A percentile compares a stretch with the other conserved stretches of the same genome.
Evolutionary conservation across 495 filamentous ascomycete genomes (phyloP).

Genomic region (Hypoxylon rickii): DNA sequence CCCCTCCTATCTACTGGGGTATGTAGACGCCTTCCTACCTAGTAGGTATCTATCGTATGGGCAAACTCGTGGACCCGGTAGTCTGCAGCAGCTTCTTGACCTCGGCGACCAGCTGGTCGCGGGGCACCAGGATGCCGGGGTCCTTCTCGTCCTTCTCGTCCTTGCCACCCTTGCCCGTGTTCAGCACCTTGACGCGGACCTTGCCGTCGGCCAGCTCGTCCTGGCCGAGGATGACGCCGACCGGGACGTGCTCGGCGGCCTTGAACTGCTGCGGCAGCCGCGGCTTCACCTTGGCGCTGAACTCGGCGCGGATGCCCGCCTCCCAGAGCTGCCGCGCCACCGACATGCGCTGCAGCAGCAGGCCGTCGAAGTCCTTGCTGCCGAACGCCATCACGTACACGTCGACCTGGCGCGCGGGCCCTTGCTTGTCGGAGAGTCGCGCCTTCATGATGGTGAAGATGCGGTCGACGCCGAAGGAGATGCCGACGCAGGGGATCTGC

Average conservation of each 20-base stretch:
- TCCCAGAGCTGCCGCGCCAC: constrained; percentile 74
- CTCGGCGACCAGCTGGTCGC: constrained; percentile 63
- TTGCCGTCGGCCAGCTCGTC: constrained; percentile 79
- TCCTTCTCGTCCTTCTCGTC: constrained; percentile 73
- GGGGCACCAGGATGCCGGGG: constrained; percentile 59
- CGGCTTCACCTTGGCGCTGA: constrained; percentile 78
- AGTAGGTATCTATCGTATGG: constrained; percentile 25
- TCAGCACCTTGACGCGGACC: constrained; percentile 78
- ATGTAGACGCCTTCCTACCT: not conserved
- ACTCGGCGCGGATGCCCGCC: constrained; percentile 76
- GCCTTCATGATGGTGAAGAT: constrained; percentile 81
- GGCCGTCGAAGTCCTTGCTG: constrained; percentile 74
- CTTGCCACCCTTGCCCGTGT: constrained; percentile 47
- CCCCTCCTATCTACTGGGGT: constrained; percentile 7
- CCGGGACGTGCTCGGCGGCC: constrained; percentile 73
- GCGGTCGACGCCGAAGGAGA: constrained; percentile 82
- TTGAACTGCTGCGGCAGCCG: constrained; percentile 81
- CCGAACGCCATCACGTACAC: constrained; percentile 85
- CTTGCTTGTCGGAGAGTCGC: constrained; percentile 54
- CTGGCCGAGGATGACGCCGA: constrained; percentile 81
- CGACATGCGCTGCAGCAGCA: constrained; percentile 77
- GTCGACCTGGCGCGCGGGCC: constrained; percentile 60
- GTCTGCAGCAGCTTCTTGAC: constrained; percentile 49
- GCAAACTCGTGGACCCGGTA: constrained; percentile 1
- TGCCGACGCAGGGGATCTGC: constrained; percentile 78